Conservation (phyloP, 805 yeast species). For the Clavispora fructus region DNA sequence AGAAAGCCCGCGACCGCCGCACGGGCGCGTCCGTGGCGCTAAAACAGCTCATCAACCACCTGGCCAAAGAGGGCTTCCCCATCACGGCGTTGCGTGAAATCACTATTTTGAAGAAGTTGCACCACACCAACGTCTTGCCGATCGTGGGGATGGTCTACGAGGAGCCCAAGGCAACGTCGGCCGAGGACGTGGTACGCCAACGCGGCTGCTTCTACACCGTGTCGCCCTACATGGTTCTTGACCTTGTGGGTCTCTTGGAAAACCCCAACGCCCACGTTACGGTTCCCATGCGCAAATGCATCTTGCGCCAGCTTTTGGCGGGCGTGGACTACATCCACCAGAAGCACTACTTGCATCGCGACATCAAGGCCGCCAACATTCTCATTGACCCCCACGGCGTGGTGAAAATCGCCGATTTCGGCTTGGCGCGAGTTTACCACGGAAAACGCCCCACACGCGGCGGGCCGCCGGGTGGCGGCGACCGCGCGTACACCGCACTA, state of each 20-base stretch:
- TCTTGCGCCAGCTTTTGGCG: conserved; percentile 68
- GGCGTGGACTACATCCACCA: conserved; percentile 82
- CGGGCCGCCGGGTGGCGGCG: conserved; percentile 56
- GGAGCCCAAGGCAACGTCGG: conserved; percentile 28
- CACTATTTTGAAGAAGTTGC: conserved; percentile 64
- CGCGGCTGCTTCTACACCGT: conserved; percentile 72
- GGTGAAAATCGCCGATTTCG: conserved; percentile 92
- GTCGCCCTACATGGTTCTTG: conserved; percentile 88
- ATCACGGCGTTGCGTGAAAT: conserved; percentile 94
- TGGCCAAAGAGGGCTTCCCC: conserved; percentile 80
- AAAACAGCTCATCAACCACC: conserved; percentile 75
- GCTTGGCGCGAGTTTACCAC: conserved; percentile 73
- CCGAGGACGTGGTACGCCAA: conserved; percentile 31
- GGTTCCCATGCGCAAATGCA: conserved; percentile 72
- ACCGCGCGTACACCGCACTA: conserved; percentile 47
- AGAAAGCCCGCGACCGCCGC: conserved; percentile 60
- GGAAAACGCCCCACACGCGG: conserved; percentile 54
- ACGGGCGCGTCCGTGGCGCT: conserved; percentile 70
- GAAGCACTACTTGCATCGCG: conserved; percentile 66
- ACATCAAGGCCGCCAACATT: conserved; percentile 94
- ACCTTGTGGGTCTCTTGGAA: conserved; percentile 82
- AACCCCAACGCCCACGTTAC: conserved; percentile 63
- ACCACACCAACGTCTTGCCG: conserved; percentile 68
- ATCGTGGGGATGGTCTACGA: conserved; percentile 71
- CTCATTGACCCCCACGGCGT: conserved; percentile 71